Conservation (phyloP, 1,284 basidiomycete species). For the Trametes hirsuta region DNA sequence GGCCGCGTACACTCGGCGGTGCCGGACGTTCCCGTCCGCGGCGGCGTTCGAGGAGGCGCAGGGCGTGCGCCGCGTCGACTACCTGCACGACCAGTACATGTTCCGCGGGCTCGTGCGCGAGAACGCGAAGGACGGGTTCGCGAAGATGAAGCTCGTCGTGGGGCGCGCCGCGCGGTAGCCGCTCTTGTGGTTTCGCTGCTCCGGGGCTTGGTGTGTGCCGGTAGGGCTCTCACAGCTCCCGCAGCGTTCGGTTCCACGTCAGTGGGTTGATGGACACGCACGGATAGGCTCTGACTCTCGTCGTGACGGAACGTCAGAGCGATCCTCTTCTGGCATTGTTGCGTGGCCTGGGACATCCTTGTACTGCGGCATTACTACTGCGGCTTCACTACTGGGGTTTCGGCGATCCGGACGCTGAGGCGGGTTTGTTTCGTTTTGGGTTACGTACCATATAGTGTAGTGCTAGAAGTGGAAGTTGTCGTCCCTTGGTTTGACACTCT, state of each 20-base stretch:
- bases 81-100: constrained; percentile 50
- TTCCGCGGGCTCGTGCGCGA: constrained; percentile 58
- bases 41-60: constrained; percentile 48
- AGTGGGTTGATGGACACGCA: neutral
- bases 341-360: too few relatives aligned
- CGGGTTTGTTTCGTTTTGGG: too few relatives aligned
- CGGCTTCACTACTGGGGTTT: too few relatives aligned
- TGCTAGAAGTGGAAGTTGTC: too few relatives aligned
- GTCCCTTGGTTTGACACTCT: too few relatives aligned
- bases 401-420: too few relatives aligned
- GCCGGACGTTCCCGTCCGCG: constrained; percentile 42
- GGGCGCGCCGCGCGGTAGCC: constrained; percentile 22
- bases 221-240: neutral
- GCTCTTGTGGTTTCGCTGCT: constrained; percentile 12
- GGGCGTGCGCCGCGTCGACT: constrained; percentile 53
- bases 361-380: too few relatives aligned
- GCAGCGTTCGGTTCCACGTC: neutral
- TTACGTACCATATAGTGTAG: too few relatives aligned
- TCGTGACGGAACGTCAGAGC: too few relatives aligned
- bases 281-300: too few relatives aligned
- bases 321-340: too few relatives aligned
- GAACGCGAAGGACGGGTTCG: constrained; percentile 40
- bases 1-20: constrained; percentile 60
- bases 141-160: constrained; percentile 44
- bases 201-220: neutral